Evolutionary conservation across 2,329 filamentous ascomycete genomes (phyloP).

Genomic region (Cadophora malorum): DNA sequence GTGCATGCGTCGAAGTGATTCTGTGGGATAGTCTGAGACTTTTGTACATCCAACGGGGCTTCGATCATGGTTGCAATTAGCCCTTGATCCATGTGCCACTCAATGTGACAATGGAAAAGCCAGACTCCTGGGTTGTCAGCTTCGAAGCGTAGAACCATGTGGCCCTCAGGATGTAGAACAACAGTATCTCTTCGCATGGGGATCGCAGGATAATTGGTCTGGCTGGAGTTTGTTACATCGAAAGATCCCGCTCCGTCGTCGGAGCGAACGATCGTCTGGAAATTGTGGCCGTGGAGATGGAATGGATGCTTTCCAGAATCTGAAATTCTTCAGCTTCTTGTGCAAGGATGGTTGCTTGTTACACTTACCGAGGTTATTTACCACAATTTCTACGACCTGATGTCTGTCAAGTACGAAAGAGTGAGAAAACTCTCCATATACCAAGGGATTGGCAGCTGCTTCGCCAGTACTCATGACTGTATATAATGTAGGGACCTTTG

Average conservation of each 20-base stretch:
- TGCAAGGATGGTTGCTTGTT: not conserved
- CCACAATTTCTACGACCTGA: constrained; percentile 73
- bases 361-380: constrained; percentile 67
- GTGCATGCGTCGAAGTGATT: constrained; percentile 65
- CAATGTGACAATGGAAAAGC: constrained; percentile 82
- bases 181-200: constrained; percentile 75
- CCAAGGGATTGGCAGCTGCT: constrained; percentile 58
- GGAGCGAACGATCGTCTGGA: constrained; percentile 70
- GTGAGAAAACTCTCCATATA: constrained; percentile 73
- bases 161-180: constrained; percentile 67
- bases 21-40: constrained; percentile 60
- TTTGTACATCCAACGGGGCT: constrained; percentile 43
- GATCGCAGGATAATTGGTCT: constrained; percentile 55
- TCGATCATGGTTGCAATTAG: constrained; percentile 64
- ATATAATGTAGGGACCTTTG: constrained; percentile 72
- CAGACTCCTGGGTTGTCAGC: constrained; percentile 74
- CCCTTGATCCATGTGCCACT: constrained; percentile 77
- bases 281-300: constrained; percentile 78
- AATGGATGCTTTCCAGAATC: constrained; percentile 75
- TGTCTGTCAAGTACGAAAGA: constrained; percentile 72
- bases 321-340: constrained; percentile 7
- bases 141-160: constrained; percentile 71
- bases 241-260: constrained; percentile 63
- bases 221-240: constrained; percentile 51
- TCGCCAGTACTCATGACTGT: constrained; percentile 64